Evolutionary conservation across 352 stramenopile species (phyloP), one percentile per base, ranked within the genome.

Genomic region (Blastocystis sp.): DNA sequence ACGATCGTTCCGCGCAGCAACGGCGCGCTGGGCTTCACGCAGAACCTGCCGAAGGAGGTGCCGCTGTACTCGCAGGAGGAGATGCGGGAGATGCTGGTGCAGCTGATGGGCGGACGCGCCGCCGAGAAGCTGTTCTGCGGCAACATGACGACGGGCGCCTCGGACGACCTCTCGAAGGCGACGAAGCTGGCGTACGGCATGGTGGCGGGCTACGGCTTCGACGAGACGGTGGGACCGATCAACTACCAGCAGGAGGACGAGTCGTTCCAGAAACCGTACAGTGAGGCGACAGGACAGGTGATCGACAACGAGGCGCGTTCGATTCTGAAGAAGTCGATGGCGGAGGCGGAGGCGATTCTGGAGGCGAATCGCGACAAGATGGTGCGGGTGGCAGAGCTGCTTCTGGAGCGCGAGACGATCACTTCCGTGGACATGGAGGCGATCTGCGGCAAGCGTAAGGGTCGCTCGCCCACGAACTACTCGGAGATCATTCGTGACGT

Each of bases 41-140:
- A 98, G 89, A 98, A 99, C 88, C 90, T 99, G 48, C 96, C 96
- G 0, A 98, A 98, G 88, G 96, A 99, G 90, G 92, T 98, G 11
- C 92, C 92, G 65, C 90, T 98, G 71, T 91, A 94, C 87, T 97
- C 93, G 48, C 89, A 94, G 71, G 94, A 97, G 75, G 94, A 97
- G 71, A 94, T 99, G 46, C 92, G 97, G 78, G 95, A 99, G 88
- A 97, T 97, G 88, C 97, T 99, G 87, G 97, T 93, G 90, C 98
- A 98, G 95, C 94, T 96, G 18, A 89, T 99, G 8, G 96, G 94
- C 46, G 96, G 96, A 24, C 91, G 96, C 65, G 96, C 95, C 4
- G 96, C 95, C 16, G 96, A 99, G 91, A 92, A 96, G 87, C 91
- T 99, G 75, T 97, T 97, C 90, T 98, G 98, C 89, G 94, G 94